These are phyloP conservation scores for Friedmanniomyces endolithicus DNA, from an alignment of 495 filamentous ascomycete genomes.

Conservation along the genomic window DNA sequence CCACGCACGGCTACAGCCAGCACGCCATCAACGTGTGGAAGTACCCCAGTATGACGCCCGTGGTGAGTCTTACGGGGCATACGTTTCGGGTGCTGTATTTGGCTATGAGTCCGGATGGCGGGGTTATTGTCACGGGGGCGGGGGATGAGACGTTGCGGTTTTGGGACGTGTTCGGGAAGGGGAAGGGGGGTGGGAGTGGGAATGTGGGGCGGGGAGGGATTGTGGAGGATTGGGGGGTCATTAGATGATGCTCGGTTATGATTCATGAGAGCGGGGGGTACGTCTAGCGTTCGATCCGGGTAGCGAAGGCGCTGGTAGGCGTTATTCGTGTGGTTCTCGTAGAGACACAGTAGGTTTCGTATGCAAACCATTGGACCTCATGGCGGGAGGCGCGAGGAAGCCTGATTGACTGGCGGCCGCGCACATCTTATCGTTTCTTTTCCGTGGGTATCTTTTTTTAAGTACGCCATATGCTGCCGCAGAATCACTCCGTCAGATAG, in stretches of 20 bases:
- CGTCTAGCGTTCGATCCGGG: not conserved
- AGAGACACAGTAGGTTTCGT: too few relatives aligned
- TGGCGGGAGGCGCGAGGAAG: not conserved
- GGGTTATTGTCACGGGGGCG: slow-evolving; percentile 86
- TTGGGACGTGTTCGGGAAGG: slow-evolving; percentile 82
- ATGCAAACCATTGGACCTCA: too few relatives aligned
- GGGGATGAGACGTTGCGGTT: slow-evolving; percentile 93
- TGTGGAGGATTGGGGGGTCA: slow-evolving; percentile 20
- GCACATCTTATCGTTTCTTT: not conserved
- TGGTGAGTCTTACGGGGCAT: slow-evolving; percentile 86
- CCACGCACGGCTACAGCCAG: slow-evolving; percentile 93
- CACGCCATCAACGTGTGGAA: slow-evolving; percentile 99
- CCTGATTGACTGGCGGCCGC: not conserved
- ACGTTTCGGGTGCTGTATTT: slow-evolving; percentile 93
- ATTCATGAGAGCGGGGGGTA: not conserved
- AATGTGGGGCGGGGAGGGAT: slow-evolving; percentile 12
- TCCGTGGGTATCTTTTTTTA: not conserved
- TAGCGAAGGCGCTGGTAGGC: not conserved
- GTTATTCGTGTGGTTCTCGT: not conserved
- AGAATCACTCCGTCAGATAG: not conserved
- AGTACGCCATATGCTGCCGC: not conserved
- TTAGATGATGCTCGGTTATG: slow-evolving; percentile 7
- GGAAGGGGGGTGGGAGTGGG: slow-evolving; percentile 31
- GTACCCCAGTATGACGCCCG: slow-evolving; percentile 93
- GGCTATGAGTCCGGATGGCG: slow-evolving; percentile 91